These are phyloP conservation scores for Ustilago nuda DNA, from an alignment of 1,284 basidiomycete genomes.

Conservation along the genomic window DNA sequence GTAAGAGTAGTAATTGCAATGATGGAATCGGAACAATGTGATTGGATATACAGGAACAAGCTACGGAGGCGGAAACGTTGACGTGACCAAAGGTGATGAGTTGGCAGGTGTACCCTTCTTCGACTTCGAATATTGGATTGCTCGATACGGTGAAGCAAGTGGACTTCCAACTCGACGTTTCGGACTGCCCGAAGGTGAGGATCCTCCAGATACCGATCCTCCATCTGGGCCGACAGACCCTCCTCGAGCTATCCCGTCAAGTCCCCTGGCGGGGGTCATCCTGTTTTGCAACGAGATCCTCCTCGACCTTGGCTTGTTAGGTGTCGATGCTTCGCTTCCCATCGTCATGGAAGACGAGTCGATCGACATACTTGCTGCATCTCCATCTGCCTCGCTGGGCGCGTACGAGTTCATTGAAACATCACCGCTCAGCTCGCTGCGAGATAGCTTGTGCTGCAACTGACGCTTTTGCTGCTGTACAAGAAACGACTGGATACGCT, in stretches of 20 bases:
- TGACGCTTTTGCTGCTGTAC: conserved; percentile 20
- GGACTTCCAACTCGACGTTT: conserved; percentile 28
- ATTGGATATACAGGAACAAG: conserved; percentile 1
- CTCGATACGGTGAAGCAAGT: conserved; percentile 32
- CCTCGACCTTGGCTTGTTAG: conserved; percentile 27
- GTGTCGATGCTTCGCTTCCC: conserved; percentile 13
- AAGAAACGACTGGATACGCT: conserved; percentile 37
- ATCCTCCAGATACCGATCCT: conserved; percentile 7
- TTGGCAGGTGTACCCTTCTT: conserved; percentile 20
- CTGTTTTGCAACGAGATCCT: conserved; percentile 35
- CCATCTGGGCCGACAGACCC: conserved; percentile 6
- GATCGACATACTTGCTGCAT: conserved; percentile 27
- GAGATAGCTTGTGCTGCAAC: conserved; percentile 25
- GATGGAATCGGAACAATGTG: not conserved
- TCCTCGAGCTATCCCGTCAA: not conserved
- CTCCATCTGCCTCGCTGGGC: conserved; percentile 22
- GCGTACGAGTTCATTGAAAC: conserved; percentile 27
- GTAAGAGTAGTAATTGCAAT: conserved; percentile 1
- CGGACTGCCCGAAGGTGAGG: conserved; percentile 27
- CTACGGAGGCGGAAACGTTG: conserved; percentile 12
- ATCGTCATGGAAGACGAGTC: conserved; percentile 21
- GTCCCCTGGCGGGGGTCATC: conserved; percentile 20
- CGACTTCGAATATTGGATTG: conserved; percentile 32
- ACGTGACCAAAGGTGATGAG: conserved; percentile 26
- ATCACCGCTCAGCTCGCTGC: conserved; percentile 26